Evolutionary conservation across 2,329 filamentous ascomycete species (phyloP).

Genomic region (Chaetomiaceae sp.): DNA sequence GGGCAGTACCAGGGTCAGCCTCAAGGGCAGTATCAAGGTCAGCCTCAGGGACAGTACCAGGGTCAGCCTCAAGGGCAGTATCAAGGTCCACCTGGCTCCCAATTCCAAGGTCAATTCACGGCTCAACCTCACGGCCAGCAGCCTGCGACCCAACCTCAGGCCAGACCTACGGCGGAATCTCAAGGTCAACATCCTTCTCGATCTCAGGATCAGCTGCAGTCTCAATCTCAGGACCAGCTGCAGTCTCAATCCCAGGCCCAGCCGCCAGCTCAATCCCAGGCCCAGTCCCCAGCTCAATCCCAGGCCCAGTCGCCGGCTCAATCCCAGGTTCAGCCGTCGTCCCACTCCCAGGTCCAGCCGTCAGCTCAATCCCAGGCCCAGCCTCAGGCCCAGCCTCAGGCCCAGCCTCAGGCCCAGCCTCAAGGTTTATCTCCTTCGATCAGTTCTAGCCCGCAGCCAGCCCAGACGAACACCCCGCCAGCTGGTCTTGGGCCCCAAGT

Average conservation of each 20-base stretch:
- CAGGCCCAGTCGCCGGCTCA: neutral
- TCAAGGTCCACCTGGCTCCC: neutral
- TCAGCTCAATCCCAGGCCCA: neutral
- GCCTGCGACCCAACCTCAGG: too few relatives aligned
- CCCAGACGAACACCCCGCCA: neutral
- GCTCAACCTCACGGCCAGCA: too few relatives aligned
- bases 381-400: neutral
- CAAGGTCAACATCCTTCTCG: too few relatives aligned
- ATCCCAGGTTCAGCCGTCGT: neutral
- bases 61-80: neutral
- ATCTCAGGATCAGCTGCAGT: too few relatives aligned
- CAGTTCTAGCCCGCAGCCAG: neutral
- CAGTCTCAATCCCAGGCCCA: too few relatives aligned
- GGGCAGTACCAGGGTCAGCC: neutral
- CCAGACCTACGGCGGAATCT: too few relatives aligned
- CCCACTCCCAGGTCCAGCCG: neutral
- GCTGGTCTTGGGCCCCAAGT: neutral
- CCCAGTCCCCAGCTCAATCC: neutral
- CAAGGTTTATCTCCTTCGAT: neutral
- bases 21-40: constrained; percentile 4
- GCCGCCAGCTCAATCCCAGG: neutral
- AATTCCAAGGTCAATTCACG: neutral
- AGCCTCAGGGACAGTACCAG: neutral
- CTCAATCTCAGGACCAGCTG: too few relatives aligned
- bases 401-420: neutral